Evolutionary conservation across 148 eudicot species (phyloP), one percentile per base, ranked within the genome.

Genomic region (Tetragonia tetragonoides): DNA sequence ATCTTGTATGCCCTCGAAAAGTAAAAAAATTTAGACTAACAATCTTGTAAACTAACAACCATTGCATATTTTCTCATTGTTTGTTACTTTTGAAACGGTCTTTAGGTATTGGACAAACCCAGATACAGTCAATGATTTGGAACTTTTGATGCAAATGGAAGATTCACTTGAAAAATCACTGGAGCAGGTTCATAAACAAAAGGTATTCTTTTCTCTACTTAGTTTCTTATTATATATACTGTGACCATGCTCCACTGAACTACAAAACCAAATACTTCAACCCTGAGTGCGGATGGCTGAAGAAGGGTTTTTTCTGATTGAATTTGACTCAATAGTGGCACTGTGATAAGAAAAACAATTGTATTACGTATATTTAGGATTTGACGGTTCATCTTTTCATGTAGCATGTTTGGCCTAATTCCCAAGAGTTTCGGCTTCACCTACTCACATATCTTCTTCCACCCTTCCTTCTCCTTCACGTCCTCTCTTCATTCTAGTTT

Each of bases 81-180:
- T 34, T 34, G 65, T 70, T 24, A 42, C 18, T 28, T 42, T 80
- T 71, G 37, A 70, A 63, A 64, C 70, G 38, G 44, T 70, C 68
- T 82, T 66, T 70, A 88, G 90, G 75, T 77, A 72, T 84, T 88
- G 86, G 87, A 82, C 72, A 75, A 79, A 82, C 69, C 73, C 79
- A 46, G 89, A 86, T 72, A 66, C 47, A 77, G 80, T 86, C 20
- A 83, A 73, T 28, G 83, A 79, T 68, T 39, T 83, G 61, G 86
- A 83, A 74, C 76, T 73, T 47, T 76, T 88, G 71, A 74, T 57
- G 79, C 80, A 79, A 83, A 88, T 88, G 89, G 86, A 88, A 79
- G 85, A 80, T 75, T 84, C 83, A 77, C 83, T 88, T 37, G 64
- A 71, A 46, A 79, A 78, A 74, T 82, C 88, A 57, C 77, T 88